phyloP scores from a whole-genome alignment of 2,329 filamentous ascomycete genomes.

The Pseudogymnoascus sp. region DNA sequence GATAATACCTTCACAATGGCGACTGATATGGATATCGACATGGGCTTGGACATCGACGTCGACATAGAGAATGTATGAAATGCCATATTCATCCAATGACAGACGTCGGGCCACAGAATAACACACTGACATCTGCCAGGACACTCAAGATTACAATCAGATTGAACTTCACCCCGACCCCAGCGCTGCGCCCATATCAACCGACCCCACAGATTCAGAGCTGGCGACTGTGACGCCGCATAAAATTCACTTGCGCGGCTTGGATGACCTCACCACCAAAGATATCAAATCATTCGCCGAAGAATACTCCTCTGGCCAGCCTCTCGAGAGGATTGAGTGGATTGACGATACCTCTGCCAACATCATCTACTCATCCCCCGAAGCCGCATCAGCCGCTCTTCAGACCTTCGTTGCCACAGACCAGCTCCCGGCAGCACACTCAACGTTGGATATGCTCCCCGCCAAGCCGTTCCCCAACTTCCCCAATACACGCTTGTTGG shows the following conservation, averaged over 20 bases:
- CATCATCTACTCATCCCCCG: slow-evolving; percentile 60
- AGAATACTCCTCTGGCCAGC: slow-evolving; percentile 52
- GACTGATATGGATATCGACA: slow-evolving; percentile 61
- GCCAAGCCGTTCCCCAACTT: slow-evolving; percentile 62
- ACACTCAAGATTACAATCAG: background rate
- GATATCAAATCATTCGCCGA: slow-evolving; percentile 70
- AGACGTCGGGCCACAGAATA: background rate
- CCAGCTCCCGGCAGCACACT: slow-evolving; percentile 39
- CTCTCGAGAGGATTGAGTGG: slow-evolving; percentile 70
- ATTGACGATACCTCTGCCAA: slow-evolving; percentile 91
- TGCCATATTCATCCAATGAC: slow-evolving; percentile 25
- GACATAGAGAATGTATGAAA: slow-evolving; percentile 2
- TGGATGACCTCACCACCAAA: slow-evolving; percentile 72
- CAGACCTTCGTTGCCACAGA: slow-evolving; percentile 41
- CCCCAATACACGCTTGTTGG: slow-evolving; percentile 59
- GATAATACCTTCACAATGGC: slow-evolving; percentile 16
- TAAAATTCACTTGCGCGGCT: slow-evolving; percentile 77
- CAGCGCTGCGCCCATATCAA: background rate
- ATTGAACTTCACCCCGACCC: background rate
- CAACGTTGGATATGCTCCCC: slow-evolving; percentile 51
- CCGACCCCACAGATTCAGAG: background rate
- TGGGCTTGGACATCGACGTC: slow-evolving; percentile 52
- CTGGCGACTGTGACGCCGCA: slow-evolving; percentile 32
- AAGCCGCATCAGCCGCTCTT: slow-evolving; percentile 46
- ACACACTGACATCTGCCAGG: slow-evolving; percentile 2